phyloP scores from a whole-genome alignment of 768 basidiomycete species.

The Rossbeevera mucosa region DNA sequence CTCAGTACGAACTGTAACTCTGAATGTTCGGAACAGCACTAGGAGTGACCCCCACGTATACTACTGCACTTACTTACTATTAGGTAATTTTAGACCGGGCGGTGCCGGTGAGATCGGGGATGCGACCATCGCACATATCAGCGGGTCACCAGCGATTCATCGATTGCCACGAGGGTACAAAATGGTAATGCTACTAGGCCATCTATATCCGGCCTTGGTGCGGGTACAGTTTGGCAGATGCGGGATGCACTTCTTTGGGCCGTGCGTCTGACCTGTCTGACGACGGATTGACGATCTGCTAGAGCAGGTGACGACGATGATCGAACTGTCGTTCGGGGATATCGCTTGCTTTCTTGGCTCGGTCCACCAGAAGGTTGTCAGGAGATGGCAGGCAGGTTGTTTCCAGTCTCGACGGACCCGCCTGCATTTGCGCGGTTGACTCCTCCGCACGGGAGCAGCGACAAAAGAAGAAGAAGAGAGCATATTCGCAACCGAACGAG shows the following conservation, averaged over 20 bases:
- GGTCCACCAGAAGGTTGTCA: slow-evolving; percentile 1
- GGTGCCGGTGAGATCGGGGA: slow-evolving; percentile 14
- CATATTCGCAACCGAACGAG: neutral
- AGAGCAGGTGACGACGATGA: neutral
- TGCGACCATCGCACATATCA: slow-evolving; percentile 20
- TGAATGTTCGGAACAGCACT: neutral
- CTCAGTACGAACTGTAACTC: neutral
- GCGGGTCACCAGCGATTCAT: slow-evolving; percentile 11
- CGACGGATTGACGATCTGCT: slow-evolving; percentile 7
- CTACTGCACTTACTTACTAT: too few relatives aligned
- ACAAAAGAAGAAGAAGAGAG: neutral
- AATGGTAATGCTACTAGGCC: neutral
- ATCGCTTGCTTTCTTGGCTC: slow-evolving; percentile 2
- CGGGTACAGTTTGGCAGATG: slow-evolving; percentile 8
- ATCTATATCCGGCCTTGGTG: slow-evolving; percentile 7
- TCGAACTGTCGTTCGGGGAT: slow-evolving; percentile 7
- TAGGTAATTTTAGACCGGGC: slow-evolving; percentile 3
- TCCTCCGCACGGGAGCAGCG: neutral
- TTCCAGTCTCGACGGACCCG: neutral
- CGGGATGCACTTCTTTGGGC: neutral
- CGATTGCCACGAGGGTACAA: slow-evolving; percentile 20
- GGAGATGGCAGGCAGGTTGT: neutral
- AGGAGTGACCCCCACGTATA: neutral
- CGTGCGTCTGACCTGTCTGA: neutral
- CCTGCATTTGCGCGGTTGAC: neutral